Evolutionary conservation across 768 basidiomycete species (phyloP).

Genomic region (Mrakia blollopis): DNA sequence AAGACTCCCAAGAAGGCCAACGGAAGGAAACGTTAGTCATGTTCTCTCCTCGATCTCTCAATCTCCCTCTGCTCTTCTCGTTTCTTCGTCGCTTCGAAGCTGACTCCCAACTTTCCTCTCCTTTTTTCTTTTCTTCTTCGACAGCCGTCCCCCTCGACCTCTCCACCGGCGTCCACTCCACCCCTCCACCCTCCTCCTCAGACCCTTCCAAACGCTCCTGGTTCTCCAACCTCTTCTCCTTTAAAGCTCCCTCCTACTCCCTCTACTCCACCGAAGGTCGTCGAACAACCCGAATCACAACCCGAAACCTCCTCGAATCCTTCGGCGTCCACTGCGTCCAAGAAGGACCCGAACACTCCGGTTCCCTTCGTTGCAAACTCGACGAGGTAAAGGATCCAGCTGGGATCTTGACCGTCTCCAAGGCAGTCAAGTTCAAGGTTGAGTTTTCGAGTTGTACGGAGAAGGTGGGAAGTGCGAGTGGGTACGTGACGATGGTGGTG

Average conservation of each 20-base stretch:
- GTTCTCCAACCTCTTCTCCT: slow-evolving; percentile 83
- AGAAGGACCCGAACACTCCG: slow-evolving; percentile 56
- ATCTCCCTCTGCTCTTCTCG: background rate
- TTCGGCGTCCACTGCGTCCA: slow-evolving; percentile 55
- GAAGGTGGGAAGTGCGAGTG: slow-evolving; percentile 45
- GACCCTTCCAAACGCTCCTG: slow-evolving; percentile 61
- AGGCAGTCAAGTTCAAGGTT: slow-evolving; percentile 74
- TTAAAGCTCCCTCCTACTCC: slow-evolving; percentile 56
- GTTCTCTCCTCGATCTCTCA: background rate
- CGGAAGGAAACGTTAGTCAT: slow-evolving; percentile 20
- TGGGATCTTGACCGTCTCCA: slow-evolving; percentile 55
- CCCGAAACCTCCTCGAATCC: slow-evolving; percentile 63
- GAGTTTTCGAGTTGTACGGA: slow-evolving; percentile 54
- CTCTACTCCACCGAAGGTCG: slow-evolving; percentile 46
- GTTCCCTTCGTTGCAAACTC: slow-evolving; percentile 70
- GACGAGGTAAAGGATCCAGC: slow-evolving; percentile 59
- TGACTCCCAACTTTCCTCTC: too few relatives aligned
- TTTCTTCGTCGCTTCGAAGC: background rate
- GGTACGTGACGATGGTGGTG: slow-evolving; percentile 57
- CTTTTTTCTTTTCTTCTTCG: too few relatives aligned
- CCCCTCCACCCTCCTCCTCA: slow-evolving; percentile 51
- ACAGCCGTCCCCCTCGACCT: slow-evolving; percentile 18
- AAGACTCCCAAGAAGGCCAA: slow-evolving; percentile 1
- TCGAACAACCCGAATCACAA: slow-evolving; percentile 66
- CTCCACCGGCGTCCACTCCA: slow-evolving; percentile 25